Percentiles rank a stretch among this genome's conserved stretches.
These are phyloP conservation scores for Lactuca sativa DNA, from an alignment of 129 eudicot genomes.

Conservation along the genomic window DNA sequence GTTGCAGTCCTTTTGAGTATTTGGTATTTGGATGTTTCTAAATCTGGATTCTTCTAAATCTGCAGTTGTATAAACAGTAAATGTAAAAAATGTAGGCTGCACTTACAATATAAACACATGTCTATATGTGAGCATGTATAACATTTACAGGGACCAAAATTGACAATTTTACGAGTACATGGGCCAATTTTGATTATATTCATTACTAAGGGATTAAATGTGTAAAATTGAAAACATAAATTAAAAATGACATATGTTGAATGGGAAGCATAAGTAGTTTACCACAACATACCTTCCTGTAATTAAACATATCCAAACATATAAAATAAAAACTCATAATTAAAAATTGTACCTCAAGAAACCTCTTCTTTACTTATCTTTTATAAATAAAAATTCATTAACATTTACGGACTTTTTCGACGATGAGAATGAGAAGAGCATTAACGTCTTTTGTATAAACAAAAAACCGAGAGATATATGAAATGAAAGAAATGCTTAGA, in stretches of 20 bases:
- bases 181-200: too few species aligned
- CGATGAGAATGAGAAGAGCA: neutral
- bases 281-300: constrained; percentile 75
- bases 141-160: too few species aligned
- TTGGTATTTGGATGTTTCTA: constrained; percentile 85
- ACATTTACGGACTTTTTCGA: neutral
- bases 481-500: neutral
- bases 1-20: constrained; percentile 77
- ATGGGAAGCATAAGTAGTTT: constrained; percentile 13
- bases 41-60: constrained; percentile 85
- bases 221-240: too few species aligned
- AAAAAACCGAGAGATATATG: neutral
- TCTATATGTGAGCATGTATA: too few species aligned
- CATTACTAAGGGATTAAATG: too few species aligned
- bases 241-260: too few species aligned
- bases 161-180: too few species aligned
- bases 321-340: constrained; percentile 3
- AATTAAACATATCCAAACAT: neutral
- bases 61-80: constrained; percentile 46
- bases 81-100: constrained; percentile 45
- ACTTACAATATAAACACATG: neutral
- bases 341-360: neutral
- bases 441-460: neutral
- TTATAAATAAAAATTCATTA: neutral
- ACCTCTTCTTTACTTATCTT: neutral